Percentiles rank a stretch among this genome's conserved stretches.
Evolutionary conservation across 2,329 filamentous ascomycete species (phyloP).

Genomic region (Fusarium sp.): DNA sequence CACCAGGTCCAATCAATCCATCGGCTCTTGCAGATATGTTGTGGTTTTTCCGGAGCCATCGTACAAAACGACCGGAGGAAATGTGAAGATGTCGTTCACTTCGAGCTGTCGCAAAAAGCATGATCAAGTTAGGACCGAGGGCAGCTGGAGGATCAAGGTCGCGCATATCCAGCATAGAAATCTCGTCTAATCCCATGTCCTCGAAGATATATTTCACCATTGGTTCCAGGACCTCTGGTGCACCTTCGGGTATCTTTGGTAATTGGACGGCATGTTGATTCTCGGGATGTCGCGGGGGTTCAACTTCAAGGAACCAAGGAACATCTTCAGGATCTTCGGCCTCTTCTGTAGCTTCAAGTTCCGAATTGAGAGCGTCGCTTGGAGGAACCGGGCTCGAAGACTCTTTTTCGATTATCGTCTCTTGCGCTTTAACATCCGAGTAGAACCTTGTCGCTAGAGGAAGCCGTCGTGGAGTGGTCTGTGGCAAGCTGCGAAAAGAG

Average conservation of each 20-base stretch:
- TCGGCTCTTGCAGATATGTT: constrained; percentile 82
- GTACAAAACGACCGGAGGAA: constrained; percentile 86
- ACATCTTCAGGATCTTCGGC: constrained; percentile 50
- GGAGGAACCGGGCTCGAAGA: constrained; percentile 20
- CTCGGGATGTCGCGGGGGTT: constrained; percentile 63
- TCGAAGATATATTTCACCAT: constrained; percentile 83
- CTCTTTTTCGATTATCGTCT: constrained; percentile 25
- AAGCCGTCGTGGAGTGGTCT: constrained; percentile 25
- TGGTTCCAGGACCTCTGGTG: constrained; percentile 76
- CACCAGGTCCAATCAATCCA: constrained; percentile 87
- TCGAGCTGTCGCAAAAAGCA: constrained; percentile 91
- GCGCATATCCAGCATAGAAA: constrained; percentile 84
- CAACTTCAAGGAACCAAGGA: constrained; percentile 89
- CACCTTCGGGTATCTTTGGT: constrained; percentile 68
- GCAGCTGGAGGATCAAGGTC: constrained; percentile 85
- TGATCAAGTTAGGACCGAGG: constrained; percentile 86
- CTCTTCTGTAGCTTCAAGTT: constrained; percentile 46
- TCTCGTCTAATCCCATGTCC: constrained; percentile 85
- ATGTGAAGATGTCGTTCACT: constrained; percentile 94
- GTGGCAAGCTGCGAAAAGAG: constrained; percentile 37
- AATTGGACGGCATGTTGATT: constrained; percentile 58
- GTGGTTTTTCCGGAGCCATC: constrained; percentile 81
- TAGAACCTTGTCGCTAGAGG: constrained; percentile 38
- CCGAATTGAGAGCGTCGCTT: constrained; percentile 30
- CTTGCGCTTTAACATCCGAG: constrained; percentile 26